Percentiles rank a stretch among this genome's conserved stretches.
Conservation (phyloP, 2,329 filamentous ascomycete genomes). For the Botryosphaeria dothidea region DNA sequence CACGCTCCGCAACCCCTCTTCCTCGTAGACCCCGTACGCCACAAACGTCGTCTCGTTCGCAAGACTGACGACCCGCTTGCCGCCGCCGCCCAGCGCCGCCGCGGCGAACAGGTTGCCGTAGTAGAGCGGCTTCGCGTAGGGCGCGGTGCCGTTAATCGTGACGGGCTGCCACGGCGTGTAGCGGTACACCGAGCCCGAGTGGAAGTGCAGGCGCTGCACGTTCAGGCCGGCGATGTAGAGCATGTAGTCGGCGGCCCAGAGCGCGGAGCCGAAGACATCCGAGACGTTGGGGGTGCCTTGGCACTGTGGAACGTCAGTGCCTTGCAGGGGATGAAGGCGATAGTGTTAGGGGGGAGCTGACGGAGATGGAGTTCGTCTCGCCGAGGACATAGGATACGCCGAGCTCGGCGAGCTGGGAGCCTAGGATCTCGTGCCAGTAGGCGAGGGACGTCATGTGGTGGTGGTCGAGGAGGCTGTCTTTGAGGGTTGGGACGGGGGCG, state of each 20-base stretch:
- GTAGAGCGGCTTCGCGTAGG: background rate
- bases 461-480: background rate
- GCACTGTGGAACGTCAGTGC: background rate
- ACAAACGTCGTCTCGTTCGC: background rate
- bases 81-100: background rate
- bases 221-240: background rate
- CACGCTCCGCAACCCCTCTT: background rate
- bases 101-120: conserved; percentile 10
- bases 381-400: conserved; percentile 25
- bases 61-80: background rate
- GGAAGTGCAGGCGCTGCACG: conserved; percentile 44
- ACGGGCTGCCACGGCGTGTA: conserved; percentile 6
- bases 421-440: background rate
- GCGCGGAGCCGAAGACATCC: conserved; percentile 50
- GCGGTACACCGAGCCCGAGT: conserved; percentile 44
- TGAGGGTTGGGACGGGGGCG: background rate
- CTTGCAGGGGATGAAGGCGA: background rate
- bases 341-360: background rate
- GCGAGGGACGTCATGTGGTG: background rate
- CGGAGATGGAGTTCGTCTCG: conserved; percentile 33
- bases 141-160: background rate
- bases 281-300: conserved; percentile 34
- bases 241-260: conserved; percentile 53
- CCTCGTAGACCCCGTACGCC: background rate
- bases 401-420: background rate